Evolutionary conservation across 2,329 filamentous ascomycete species (phyloP).

Genomic region (Botrytis fragariae): DNA sequence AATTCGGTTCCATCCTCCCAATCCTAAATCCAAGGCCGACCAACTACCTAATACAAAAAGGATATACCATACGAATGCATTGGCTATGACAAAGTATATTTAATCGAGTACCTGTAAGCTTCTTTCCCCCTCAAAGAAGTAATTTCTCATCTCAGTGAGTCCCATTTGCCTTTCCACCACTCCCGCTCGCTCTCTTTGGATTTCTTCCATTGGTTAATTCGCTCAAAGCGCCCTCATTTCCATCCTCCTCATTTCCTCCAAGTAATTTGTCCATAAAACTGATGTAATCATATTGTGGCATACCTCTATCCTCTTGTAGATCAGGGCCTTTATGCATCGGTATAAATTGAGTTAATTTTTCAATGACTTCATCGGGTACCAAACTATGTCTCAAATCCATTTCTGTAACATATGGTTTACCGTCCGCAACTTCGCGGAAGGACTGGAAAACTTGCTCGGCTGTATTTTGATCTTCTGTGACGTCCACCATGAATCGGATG

Average conservation of each 20-base stretch:
- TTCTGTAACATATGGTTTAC: conserved; percentile 98
- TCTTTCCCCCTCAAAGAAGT: not conserved
- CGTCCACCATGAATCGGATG: conserved; percentile 98
- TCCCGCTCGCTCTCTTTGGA: conserved; percentile 22
- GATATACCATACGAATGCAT: not conserved
- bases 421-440: conserved; percentile 95
- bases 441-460: conserved; percentile 98
- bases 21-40: conserved; percentile 11
- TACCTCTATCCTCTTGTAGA: conserved; percentile 76
- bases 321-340: conserved; percentile 82
- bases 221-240: conserved; percentile 28
- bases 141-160: not conserved
- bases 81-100: conserved; percentile 17
- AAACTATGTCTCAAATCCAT: conserved; percentile 93
- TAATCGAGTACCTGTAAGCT: not conserved
- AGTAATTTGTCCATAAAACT: conserved; percentile 93
- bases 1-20: conserved; percentile 8
- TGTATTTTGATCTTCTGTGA: conserved; percentile 98
- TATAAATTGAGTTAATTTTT: conserved; percentile 85
- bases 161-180: conserved; percentile 20
- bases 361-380: conserved; percentile 95
- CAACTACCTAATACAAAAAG: conserved; percentile 17
- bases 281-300: conserved; percentile 93
- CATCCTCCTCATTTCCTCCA: conserved; percentile 30
- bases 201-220: conserved; percentile 34